Evolutionary conservation across 2,329 filamentous ascomycete genomes (phyloP).

Genomic region (Neonectria ditissima): DNA sequence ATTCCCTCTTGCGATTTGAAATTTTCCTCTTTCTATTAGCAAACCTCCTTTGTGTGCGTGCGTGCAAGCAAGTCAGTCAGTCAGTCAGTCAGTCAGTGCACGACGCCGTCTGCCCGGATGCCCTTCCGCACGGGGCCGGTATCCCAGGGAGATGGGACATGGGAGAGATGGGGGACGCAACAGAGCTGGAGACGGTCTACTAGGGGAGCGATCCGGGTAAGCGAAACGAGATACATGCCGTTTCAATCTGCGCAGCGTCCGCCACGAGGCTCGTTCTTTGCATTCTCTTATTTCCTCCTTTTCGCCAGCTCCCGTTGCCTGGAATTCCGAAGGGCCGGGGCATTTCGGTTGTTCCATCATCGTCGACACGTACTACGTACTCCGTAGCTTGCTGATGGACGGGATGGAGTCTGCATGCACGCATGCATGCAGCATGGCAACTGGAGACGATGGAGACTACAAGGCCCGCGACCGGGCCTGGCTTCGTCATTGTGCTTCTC

Average conservation of each 20-base stretch:
- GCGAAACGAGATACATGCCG: constrained; percentile 43
- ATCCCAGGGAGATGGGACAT: constrained; percentile 42
- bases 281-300: constrained; percentile 35
- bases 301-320: constrained; percentile 6
- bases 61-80: too few species aligned
- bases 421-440: not conserved
- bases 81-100: constrained; percentile 27
- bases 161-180: constrained; percentile 11
- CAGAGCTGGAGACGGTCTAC: constrained; percentile 26
- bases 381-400: not conserved
- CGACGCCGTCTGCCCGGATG: constrained; percentile 27
- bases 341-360: constrained; percentile 18
- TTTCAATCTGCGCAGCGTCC: constrained; percentile 40
- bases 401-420: not conserved
- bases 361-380: too few species aligned
- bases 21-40: not conserved
- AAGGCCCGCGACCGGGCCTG: constrained; percentile 22
- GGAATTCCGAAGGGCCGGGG: constrained; percentile 16
- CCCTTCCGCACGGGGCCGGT: constrained; percentile 42
- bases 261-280: constrained; percentile 38
- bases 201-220: constrained; percentile 43
- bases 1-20: constrained; percentile 1
- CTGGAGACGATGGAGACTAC: constrained; percentile 28
- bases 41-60: constrained; percentile 9
- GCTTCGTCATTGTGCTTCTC: constrained; percentile 37